A percentile compares a stretch with the other conserved stretches of the same genome.
Conservation (phyloP, 805 yeast genomes). For the Candida nanaspora region DNA sequence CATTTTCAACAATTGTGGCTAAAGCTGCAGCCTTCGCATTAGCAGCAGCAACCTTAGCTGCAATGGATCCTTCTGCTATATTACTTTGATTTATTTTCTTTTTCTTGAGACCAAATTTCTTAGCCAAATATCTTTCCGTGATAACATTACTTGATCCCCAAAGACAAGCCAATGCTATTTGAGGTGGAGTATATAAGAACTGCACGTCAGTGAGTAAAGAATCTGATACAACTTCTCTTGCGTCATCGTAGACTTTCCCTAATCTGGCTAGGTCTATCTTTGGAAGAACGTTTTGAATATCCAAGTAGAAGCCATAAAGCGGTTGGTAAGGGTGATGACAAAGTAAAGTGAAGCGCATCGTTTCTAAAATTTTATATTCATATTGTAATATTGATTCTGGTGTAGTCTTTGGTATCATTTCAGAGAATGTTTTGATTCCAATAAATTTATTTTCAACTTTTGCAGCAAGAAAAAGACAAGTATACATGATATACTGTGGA, state of each 20-base stretch:
- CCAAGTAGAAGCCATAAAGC: conserved; percentile 90
- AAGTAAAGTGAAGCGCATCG: conserved; percentile 68
- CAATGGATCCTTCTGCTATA: no score
- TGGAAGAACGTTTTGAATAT: conserved; percentile 60
- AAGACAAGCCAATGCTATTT: conserved; percentile 84
- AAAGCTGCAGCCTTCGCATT: conserved; percentile 10
- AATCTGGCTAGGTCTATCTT: conserved; percentile 46
- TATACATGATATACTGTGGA: conserved; percentile 74
- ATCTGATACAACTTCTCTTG: conserved; percentile 58
- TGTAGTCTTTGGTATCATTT: conserved; percentile 59
- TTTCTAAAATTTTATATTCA: conserved; percentile 71
- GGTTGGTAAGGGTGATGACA: conserved; percentile 89
- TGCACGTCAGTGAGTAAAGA: conserved; percentile 70
- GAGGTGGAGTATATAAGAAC: conserved; percentile 87
- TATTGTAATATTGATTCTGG: conserved; percentile 63
- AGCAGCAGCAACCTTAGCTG: conserved; percentile 11
- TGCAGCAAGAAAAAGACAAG: conserved; percentile 85
- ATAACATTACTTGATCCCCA: conserved; percentile 58
- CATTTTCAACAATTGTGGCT: conserved; percentile 3
- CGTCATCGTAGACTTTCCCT: conserved; percentile 64
- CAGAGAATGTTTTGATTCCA: conserved; percentile 72
- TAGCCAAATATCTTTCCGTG: conserved; percentile 58
- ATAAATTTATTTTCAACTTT: conserved; percentile 90
- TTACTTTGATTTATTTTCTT: conserved; percentile 10
- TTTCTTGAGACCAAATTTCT: conserved; percentile 41